Evolutionary conservation across 768 basidiomycete species (phyloP).

Genomic region (Lactarius evosmus): DNA sequence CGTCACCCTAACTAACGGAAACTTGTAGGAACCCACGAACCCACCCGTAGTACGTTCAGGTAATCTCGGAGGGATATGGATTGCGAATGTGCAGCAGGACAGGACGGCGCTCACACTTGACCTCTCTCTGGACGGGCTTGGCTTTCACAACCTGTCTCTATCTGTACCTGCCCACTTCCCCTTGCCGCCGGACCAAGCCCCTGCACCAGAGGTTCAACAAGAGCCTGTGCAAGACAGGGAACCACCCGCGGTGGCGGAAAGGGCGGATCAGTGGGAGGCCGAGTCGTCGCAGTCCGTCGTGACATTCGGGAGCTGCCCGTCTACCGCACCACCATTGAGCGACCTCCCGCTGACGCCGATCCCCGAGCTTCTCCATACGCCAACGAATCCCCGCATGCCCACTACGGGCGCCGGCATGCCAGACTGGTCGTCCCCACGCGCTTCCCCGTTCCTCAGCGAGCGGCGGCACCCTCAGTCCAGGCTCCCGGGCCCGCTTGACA

Average conservation of each 20-base stretch:
- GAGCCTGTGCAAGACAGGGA: background rate
- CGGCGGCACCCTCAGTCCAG: background rate
- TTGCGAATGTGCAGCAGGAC: background rate
- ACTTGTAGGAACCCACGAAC: slow-evolving; percentile 1
- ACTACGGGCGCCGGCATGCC: no score
- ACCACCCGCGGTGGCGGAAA: background rate
- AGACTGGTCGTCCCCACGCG: background rate
- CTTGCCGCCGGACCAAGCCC: background rate
- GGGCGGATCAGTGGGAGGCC: background rate
- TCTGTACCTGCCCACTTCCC: background rate
- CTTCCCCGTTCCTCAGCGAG: background rate
- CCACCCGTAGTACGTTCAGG: background rate
- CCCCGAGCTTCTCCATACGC: slow-evolving; percentile 21
- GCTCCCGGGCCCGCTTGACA: slow-evolving; percentile 16
- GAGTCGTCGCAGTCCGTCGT: slow-evolving; percentile 16
- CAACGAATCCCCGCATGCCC: slow-evolving; percentile 5
- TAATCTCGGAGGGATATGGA: slow-evolving; percentile 15
- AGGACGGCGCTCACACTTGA: slow-evolving; percentile 17
- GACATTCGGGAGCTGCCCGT: slow-evolving; percentile 15
- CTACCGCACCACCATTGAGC: slow-evolving; percentile 17
- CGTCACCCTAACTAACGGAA: background rate
- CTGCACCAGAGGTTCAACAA: background rate
- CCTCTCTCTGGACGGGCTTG: slow-evolving; percentile 16
- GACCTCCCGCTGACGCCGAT: slow-evolving; percentile 26
- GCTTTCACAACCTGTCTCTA: slow-evolving; percentile 9